Evolutionary conservation across 768 basidiomycete genomes (phyloP).

Genomic region (Lentinula aciculospora): DNA sequence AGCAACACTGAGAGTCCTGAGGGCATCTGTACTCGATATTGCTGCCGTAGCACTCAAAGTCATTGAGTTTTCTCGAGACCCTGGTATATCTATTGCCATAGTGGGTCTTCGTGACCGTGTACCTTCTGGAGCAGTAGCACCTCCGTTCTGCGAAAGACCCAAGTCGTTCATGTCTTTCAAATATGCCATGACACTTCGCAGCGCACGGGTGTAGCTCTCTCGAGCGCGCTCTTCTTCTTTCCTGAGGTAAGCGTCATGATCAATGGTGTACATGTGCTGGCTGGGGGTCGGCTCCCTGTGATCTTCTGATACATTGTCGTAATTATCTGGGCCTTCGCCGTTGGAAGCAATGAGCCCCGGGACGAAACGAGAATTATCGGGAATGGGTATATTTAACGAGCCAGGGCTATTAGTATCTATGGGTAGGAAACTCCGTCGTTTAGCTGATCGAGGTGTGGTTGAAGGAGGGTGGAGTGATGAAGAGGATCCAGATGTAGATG

Average conservation of each 20-base stretch:
- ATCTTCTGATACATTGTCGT: conserved; percentile 15
- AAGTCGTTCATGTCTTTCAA: conserved; percentile 94
- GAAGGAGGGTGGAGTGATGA: conserved; percentile 33
- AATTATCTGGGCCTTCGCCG: conserved; percentile 20
- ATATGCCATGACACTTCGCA: conserved; percentile 93
- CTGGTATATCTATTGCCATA: conserved; percentile 40
- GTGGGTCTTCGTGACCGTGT: conserved; percentile 65
- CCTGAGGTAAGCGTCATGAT: conserved; percentile 46
- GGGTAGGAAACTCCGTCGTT: conserved; percentile 86
- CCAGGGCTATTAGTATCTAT: conserved; percentile 56
- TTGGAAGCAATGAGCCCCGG: conserved; percentile 41
- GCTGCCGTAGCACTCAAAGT: conserved; percentile 42
- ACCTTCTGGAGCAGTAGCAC: conserved; percentile 48
- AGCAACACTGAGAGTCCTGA: conserved; percentile 68
- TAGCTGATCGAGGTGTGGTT: conserved; percentile 47
- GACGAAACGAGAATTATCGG: conserved; percentile 58
- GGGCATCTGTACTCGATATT: conserved; percentile 31
- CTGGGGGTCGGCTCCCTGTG: conserved; percentile 31
- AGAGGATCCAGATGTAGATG: conserved; percentile 12
- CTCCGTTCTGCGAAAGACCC: conserved; percentile 59
- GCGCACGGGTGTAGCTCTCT: conserved; percentile 71
- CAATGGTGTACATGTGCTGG: conserved; percentile 25
- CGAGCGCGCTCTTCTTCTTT: conserved; percentile 68
- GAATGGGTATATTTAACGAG: conserved; percentile 53
- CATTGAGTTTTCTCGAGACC: conserved; percentile 47